These are phyloP conservation scores for Venturia pyrina DNA, from an alignment of 2,329 filamentous ascomycete species.

Conservation along the genomic window DNA sequence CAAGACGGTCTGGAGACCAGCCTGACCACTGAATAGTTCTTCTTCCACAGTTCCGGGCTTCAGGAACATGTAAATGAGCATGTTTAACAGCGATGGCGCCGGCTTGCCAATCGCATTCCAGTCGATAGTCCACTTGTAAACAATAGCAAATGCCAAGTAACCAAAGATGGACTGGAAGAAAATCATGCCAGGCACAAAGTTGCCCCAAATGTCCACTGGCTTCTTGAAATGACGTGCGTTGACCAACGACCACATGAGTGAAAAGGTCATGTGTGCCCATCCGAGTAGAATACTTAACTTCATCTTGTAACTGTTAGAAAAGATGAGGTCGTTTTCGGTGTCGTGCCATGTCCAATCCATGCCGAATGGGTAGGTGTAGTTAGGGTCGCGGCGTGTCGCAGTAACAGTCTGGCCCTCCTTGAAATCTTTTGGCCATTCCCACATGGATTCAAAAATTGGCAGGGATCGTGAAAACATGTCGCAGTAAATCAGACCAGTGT, in stretches of 20 bases:
- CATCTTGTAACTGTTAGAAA: conserved; percentile 99
- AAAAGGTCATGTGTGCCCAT: conserved; percentile 99
- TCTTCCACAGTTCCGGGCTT: conserved; percentile 62
- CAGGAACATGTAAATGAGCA: conserved; percentile 99
- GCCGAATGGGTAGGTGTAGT: conserved; percentile 89
- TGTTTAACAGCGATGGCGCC: conserved; percentile 88
- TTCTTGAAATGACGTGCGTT: conserved; percentile 93
- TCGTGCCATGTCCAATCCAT: conserved; percentile 96
- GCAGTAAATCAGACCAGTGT: conserved; percentile 95
- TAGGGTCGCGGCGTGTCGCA: conserved; percentile 54
- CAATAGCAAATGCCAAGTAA: conserved; percentile 84
- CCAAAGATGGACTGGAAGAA: conserved; percentile 99
- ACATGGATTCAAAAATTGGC: conserved; percentile 79
- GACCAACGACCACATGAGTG: conserved; percentile 81
- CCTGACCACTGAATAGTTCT: conserved; percentile 69
- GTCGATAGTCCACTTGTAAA: conserved; percentile 95
- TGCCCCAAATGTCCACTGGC: conserved; percentile 91
- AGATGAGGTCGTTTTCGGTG: conserved; percentile 87
- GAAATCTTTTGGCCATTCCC: conserved; percentile 71
- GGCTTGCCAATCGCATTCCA: conserved; percentile 59
- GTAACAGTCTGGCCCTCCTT: conserved; percentile 53
- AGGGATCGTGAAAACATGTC: conserved; percentile 93
- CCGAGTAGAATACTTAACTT: conserved; percentile 97
- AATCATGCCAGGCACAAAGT: conserved; percentile 96
- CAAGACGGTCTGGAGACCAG: conserved; percentile 62